Evolutionary conservation across 805 yeast genomes (phyloP).

Genomic region (Tetrapisispora iriomotensis): DNA sequence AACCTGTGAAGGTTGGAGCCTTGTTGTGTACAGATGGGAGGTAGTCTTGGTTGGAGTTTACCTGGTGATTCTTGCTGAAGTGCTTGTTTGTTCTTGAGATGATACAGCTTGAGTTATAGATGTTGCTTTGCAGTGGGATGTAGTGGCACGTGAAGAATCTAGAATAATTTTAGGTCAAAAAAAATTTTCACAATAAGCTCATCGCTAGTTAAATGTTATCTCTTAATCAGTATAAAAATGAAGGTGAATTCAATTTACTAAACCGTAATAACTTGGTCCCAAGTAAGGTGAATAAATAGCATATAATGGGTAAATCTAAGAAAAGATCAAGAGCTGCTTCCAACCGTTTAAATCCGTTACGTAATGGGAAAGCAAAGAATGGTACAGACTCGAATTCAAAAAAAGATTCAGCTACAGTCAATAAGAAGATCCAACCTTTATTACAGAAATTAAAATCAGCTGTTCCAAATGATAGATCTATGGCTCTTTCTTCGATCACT

Average conservation of each 20-base stretch:
- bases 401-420: constrained; percentile 40
- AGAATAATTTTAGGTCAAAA: too few species aligned
- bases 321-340: constrained; percentile 47
- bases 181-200: too few species aligned
- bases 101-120: too few species aligned
- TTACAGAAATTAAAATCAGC: constrained; percentile 53
- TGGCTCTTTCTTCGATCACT: constrained; percentile 67
- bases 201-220: too few species aligned
- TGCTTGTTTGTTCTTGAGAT: too few species aligned
- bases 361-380: constrained; percentile 13
- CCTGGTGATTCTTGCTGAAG: not conserved
- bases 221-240: too few species aligned
- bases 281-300: not conserved
- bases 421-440: constrained; percentile 57
- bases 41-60: not conserved
- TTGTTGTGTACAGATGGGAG: too few species aligned
- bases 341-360: constrained; percentile 31
- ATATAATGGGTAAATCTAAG: constrained; percentile 66
- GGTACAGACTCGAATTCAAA: constrained; percentile 15
- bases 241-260: too few species aligned
- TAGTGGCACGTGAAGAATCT: too few species aligned
- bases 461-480: constrained; percentile 60
- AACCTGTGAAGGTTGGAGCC: not conserved
- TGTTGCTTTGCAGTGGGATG: too few species aligned
- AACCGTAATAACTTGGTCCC: not conserved